phyloP scores from a whole-genome alignment of 2,329 filamentous ascomycete genomes.

The Arthrobotrys sphaeroides region DNA sequence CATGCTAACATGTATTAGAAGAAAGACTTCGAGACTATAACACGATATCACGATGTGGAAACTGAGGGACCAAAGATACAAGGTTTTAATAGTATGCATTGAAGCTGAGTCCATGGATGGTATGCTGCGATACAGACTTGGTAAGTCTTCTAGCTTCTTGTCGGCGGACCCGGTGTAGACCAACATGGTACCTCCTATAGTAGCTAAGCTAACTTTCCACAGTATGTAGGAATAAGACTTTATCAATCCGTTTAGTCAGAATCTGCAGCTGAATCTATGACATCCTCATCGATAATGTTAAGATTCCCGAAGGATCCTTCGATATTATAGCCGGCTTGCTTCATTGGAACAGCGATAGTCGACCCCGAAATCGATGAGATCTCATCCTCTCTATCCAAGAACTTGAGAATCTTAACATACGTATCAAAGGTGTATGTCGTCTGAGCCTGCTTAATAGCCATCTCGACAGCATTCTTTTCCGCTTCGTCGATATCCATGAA shows the following conservation, averaged over 20 bases:
- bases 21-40: too few species aligned
- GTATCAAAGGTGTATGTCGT: background rate
- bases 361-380: slow-evolving; percentile 1
- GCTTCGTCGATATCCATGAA: background rate
- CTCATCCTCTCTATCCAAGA: slow-evolving; percentile 13
- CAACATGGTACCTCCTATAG: too few species aligned
- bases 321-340: background rate
- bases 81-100: too few species aligned
- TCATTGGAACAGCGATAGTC: background rate
- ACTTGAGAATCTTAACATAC: background rate
- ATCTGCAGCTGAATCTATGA: background rate
- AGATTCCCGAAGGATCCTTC: background rate
- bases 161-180: too few species aligned
- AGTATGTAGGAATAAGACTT: too few species aligned
- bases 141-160: too few species aligned
- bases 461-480: background rate
- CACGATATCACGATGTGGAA: too few species aligned
- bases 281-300: background rate
- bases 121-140: too few species aligned
- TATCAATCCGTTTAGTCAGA: slow-evolving; percentile 16
- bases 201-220: too few species aligned
- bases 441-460: background rate
- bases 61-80: too few species aligned
- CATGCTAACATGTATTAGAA: too few species aligned
- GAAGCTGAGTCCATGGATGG: too few species aligned